phyloP scores from a whole-genome alignment of 2,329 filamentous ascomycete species.

The Penicillium verrucosum region DNA sequence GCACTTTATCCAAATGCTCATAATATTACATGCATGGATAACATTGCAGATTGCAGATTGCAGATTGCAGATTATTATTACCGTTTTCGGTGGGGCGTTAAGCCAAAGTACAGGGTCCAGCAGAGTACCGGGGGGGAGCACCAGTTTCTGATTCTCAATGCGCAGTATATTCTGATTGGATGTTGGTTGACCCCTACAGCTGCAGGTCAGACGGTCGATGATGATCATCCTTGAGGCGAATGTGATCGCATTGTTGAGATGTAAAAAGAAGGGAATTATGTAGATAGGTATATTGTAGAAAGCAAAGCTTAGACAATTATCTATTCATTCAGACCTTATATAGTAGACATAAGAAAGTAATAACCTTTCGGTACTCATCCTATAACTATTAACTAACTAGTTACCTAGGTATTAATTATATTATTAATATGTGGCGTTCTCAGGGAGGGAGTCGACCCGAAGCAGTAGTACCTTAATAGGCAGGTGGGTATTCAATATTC shows the following conservation, averaged over 20 bases:
- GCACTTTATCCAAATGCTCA: background rate
- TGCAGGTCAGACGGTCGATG: conserved; percentile 8
- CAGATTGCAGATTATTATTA: background rate
- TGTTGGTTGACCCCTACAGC: background rate
- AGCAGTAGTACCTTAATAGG: conserved; percentile 4
- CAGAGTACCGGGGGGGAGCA: background rate
- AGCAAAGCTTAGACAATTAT: no score
- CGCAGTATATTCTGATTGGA: background rate
- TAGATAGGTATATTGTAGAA: background rate
- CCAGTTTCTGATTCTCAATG: background rate
- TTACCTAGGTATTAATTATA: no score
- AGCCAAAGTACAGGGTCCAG: conserved; percentile 3
- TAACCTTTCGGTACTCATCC: no score
- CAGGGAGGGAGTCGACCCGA: conserved; percentile 5
- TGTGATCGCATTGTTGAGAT: background rate
- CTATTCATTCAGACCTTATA: background rate
- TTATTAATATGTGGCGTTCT: conserved; percentile 7
- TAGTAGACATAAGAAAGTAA: background rate
- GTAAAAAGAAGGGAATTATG: background rate
- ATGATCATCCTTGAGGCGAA: background rate
- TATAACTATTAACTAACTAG: no score
- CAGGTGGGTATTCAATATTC: conserved; percentile 5
- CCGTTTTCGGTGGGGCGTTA: background rate
- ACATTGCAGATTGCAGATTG: background rate
- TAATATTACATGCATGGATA: conserved; percentile 1